phyloP scores from a whole-genome alignment of 73 alveolate species.

The Uronychia setigera region DNA sequence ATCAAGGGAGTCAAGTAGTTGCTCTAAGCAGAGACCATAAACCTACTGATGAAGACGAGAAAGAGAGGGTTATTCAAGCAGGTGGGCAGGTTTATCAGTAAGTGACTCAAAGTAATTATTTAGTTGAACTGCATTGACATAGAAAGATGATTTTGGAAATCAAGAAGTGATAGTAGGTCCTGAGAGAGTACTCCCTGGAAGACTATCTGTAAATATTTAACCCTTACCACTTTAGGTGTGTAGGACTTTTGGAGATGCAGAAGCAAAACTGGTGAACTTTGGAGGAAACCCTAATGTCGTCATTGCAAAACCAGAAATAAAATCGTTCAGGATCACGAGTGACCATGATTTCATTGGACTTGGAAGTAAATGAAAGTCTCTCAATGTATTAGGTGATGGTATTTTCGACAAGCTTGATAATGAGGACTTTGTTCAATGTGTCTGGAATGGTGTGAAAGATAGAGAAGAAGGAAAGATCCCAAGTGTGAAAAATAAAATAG shows the following conservation, averaged over 20 bases:
- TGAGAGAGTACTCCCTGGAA: constrained; percentile 76
- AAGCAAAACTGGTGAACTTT: constrained; percentile 61
- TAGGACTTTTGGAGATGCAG: constrained; percentile 79
- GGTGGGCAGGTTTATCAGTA: constrained; percentile 91
- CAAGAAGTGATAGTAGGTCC: constrained; percentile 70
- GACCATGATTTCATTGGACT: constrained; percentile 69
- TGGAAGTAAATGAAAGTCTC: too few species aligned
- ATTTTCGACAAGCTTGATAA: constrained; percentile 80
- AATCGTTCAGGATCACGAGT: constrained; percentile 49
- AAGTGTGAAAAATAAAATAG: too few species aligned
- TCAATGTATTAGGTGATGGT: too few species aligned
- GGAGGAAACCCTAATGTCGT: constrained; percentile 83
- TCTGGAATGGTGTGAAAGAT: constrained; percentile 67
- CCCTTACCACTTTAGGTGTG: too few species aligned
- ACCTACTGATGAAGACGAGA: constrained; percentile 88
- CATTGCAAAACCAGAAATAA: constrained; percentile 69
- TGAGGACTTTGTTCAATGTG: constrained; percentile 76
- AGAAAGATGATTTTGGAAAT: constrained; percentile 2
- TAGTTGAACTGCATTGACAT: constrained; percentile 25
- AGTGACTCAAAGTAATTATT: background rate
- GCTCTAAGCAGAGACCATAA: constrained; percentile 92
- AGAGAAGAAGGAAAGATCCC: constrained; percentile 51
- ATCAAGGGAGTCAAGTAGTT: constrained; percentile 75
- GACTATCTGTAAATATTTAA: constrained; percentile 77
- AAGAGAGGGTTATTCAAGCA: constrained; percentile 76